phyloP scores from a whole-genome alignment of 2,329 filamentous ascomycete species.

The Neopestalotiopsis sp. region DNA sequence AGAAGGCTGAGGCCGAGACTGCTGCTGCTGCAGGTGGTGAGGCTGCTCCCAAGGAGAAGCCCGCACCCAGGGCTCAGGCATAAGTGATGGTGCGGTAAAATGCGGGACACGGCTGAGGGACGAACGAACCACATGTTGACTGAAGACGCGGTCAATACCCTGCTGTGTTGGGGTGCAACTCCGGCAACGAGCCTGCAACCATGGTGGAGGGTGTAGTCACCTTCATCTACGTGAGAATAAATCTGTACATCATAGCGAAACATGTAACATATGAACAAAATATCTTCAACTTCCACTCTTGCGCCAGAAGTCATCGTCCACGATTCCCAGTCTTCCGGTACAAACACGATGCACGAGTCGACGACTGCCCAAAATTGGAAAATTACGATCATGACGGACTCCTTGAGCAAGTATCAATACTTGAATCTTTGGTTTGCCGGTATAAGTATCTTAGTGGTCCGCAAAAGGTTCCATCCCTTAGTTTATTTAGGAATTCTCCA shows the following conservation, averaged over 20 bases:
- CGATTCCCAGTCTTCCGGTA: no score
- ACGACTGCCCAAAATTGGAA: no score
- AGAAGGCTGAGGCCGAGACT: slow-evolving; percentile 17
- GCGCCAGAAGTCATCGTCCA: no score
- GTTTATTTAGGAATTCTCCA: no score
- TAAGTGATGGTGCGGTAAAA: background rate
- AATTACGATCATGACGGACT: no score
- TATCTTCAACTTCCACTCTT: background rate
- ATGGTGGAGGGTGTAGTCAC: slow-evolving; percentile 10
- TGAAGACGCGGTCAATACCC: no score
- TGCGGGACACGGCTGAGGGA: background rate
- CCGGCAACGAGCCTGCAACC: background rate
- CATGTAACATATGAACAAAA: slow-evolving; percentile 12
- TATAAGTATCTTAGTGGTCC: no score
- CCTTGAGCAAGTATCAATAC: no score
- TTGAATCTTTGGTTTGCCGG: no score
- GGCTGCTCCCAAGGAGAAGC: background rate
- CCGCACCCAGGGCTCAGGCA: slow-evolving; percentile 24
- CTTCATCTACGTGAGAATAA: background rate
- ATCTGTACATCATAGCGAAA: slow-evolving; percentile 10
- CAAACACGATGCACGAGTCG: no score
- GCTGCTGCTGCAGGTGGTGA: background rate
- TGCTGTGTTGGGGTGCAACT: background rate
- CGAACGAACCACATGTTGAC: no score
- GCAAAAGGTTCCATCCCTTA: no score